A percentile compares a stretch with the other conserved stretches of the same genome.
Evolutionary conservation across 1,139 yeast species (phyloP).

Genomic region (Candida sanyaensis): DNA sequence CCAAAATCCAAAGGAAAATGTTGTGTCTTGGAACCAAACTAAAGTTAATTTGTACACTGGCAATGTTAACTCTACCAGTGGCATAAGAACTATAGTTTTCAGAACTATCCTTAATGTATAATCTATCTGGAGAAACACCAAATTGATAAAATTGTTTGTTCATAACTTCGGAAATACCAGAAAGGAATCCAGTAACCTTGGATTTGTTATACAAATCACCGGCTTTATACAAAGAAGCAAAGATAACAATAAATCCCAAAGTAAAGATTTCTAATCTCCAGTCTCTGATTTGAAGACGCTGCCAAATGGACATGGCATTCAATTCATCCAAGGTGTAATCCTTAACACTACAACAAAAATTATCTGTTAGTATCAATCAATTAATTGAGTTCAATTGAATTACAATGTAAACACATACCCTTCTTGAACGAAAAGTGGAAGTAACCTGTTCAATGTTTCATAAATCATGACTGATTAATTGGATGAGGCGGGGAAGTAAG

Average conservation of each 20-base stretch:
- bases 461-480: constrained; percentile 10
- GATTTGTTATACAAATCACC: constrained; percentile 64
- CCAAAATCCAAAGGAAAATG: constrained; percentile 61
- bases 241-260: constrained; percentile 47
- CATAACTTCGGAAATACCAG: constrained; percentile 48
- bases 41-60: constrained; percentile 60
- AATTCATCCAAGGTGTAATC: constrained; percentile 52
- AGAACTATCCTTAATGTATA: constrained; percentile 66
- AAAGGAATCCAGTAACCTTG: constrained; percentile 53
- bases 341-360: constrained; percentile 4
- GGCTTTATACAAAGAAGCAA: constrained; percentile 48
- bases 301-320: constrained; percentile 45
- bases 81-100: constrained; percentile 80
- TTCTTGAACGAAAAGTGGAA: constrained; percentile 12
- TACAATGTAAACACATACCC: constrained; percentile 8
- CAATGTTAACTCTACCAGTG: constrained; percentile 81
- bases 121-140: constrained; percentile 58
- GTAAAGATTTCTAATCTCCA: constrained; percentile 77
- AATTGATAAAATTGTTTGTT: constrained; percentile 75
- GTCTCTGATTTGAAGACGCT: constrained; percentile 57
- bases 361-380: constrained; percentile 8
- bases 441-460: constrained; percentile 13
- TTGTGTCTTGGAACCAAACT: constrained; percentile 82
- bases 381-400: not conserved
- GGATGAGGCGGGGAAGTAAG: not conserved